Conservation (phyloP, 768 basidiomycete species). For the Roridomyces roridus region DNA sequence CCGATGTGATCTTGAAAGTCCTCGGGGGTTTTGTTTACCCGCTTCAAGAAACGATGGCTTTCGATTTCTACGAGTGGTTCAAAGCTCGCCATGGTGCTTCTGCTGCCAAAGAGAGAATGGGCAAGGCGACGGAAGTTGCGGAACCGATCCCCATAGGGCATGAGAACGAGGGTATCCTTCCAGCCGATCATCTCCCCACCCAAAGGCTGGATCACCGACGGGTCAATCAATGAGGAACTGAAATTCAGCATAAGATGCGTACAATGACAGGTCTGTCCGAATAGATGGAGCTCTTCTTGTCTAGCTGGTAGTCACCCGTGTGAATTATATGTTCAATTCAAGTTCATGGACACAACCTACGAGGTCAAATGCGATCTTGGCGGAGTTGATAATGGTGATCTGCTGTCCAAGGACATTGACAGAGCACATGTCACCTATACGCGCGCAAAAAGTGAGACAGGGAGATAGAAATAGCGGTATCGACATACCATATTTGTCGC, state of each 20-base stretch:
- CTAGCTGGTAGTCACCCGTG: background rate
- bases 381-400: slow-evolving; percentile 5
- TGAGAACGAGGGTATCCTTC: slow-evolving; percentile 42
- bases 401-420: slow-evolving; percentile 34
- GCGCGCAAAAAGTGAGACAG: background rate
- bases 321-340: too few species aligned
- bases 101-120: slow-evolving; percentile 47
- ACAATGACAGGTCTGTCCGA: slow-evolving; percentile 4
- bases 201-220: slow-evolving; percentile 7
- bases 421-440: slow-evolving; percentile 54
- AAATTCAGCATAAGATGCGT: background rate
- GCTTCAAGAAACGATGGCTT: slow-evolving; percentile 44
- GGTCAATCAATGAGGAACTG: background rate
- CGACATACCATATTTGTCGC: slow-evolving; percentile 46
- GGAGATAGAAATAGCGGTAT: background rate
- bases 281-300: slow-evolving; percentile 3
- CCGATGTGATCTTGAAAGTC: slow-evolving; percentile 42
- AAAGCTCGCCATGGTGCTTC: slow-evolving; percentile 41
- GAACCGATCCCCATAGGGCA: slow-evolving; percentile 46
- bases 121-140: slow-evolving; percentile 47
- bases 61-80: slow-evolving; percentile 45
- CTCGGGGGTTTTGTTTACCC: slow-evolving; percentile 39
- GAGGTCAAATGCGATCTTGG: background rate
- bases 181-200: slow-evolving; percentile 40
- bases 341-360: background rate